These are phyloP conservation scores for Pestalotiopsis sp. DNA, from an alignment of 2,329 filamentous ascomycete genomes.

Conservation along the genomic window DNA sequence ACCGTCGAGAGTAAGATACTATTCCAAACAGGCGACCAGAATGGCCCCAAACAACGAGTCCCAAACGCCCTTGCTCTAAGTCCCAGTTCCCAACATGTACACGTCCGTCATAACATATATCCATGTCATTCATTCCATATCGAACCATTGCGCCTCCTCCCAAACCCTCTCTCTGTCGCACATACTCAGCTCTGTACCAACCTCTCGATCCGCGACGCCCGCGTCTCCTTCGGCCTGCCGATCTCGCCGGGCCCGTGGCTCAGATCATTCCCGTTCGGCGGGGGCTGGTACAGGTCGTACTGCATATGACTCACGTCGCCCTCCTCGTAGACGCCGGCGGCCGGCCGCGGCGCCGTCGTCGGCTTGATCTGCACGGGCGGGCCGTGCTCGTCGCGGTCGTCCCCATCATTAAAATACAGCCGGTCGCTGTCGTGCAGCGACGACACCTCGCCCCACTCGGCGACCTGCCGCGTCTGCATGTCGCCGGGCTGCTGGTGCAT, in stretches of 20 bases:
- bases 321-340: not conserved
- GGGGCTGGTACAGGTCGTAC: conserved; percentile 1
- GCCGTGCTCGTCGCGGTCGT: conserved; percentile 2
- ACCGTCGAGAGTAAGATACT: not conserved
- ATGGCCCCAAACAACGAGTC: not conserved
- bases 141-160: not conserved
- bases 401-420: not conserved
- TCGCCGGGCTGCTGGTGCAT: conserved; percentile 4
- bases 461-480: conserved; percentile 1
- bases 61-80: not conserved
- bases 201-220: not conserved
- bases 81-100: not conserved
- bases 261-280: not conserved
- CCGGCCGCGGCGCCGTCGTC: not conserved
- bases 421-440: conserved; percentile 4
- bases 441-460: conserved; percentile 1
- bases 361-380: conserved; percentile 4
- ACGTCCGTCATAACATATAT: not conserved
- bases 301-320: conserved; percentile 2
- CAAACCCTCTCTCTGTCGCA: not conserved
- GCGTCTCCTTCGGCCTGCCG: not conserved
- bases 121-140: not conserved
- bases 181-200: not conserved
- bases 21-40: not conserved
- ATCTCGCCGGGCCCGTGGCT: conserved; percentile 1